Base-by-base conservation (phyloP, 1,284 basidiomycete genomes). In the Trametes sp. region DNA sequence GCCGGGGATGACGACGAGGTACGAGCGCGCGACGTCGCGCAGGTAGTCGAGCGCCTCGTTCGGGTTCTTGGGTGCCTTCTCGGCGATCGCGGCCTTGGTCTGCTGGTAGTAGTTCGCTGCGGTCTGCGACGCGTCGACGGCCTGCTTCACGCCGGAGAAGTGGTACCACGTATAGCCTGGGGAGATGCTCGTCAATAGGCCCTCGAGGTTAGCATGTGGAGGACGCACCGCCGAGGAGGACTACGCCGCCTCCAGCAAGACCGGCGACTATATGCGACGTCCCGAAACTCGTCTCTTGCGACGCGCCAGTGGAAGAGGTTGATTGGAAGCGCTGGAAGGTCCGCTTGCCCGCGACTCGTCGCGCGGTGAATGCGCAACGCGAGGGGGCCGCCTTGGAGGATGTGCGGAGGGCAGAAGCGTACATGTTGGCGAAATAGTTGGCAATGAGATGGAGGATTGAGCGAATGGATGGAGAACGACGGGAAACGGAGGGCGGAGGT, bases 1-100 rank as follows among this genome's bases (percentile, higher is more conserved):
- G 8, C 83, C 83, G 4, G 82, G 83, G 53, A 82, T 69, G 64
- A 80, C 63, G 35, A 70, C 73, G 38, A 74, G 75, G 69, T 83
- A 82, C 10, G 77, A 77, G 63, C 79, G 79, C 29, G 80, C 79
- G 57, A 78, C 63, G 51, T 63, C 65, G 51, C 80, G 78, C 36
- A 83, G 74, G 71, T 76, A 78, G 28, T 72, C 68, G 55, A 83
- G 70, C 8, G 77, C 79, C 57, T 80, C 78, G 68, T 77, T 76
- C 38, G 77, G 73, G 59, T 69, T 72, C 63, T 77, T 67, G 68
- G 72, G 71, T 0, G 77, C 74, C 35, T 75, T 71, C 35, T 76
- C 67, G 21, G 71, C 68, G 45, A 81, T 72, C 54, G 76, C 74
- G 58, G 76, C 70, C 61, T 78, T 78, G 24, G 80, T 76, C 33